Percentiles rank a stretch among this genome's conserved stretches.
These are phyloP conservation scores for Phoenix roebelenii DNA, from an alignment of 176 grass and related monocot genomes.

Conservation along the genomic window DNA sequence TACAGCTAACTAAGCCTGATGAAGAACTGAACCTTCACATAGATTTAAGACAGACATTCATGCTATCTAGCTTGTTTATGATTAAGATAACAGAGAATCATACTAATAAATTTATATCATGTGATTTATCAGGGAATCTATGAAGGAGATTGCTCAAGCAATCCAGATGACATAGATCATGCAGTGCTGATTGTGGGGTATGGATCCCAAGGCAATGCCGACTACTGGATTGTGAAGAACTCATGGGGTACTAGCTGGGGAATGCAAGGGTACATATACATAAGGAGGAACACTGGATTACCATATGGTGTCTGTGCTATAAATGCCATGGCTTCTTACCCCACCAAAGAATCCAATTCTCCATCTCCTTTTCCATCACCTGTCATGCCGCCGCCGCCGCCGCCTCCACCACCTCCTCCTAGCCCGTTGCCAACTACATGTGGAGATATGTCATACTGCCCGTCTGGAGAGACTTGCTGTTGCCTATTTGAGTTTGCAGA, in stretches of 20 bases:
- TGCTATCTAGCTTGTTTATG: too few species aligned
- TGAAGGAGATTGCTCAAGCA: slow-evolving; percentile 38
- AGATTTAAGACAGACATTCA: too few species aligned
- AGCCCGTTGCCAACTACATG: slow-evolving; percentile 24
- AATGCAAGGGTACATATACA: slow-evolving; percentile 40
- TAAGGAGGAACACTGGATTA: slow-evolving; percentile 26
- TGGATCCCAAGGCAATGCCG: slow-evolving; percentile 22
- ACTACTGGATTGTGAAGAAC: slow-evolving; percentile 50
- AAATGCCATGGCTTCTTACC: slow-evolving; percentile 41
- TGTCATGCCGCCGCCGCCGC: slow-evolving; percentile 9
- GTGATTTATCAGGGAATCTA: slow-evolving; percentile 32
- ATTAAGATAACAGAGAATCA: too few species aligned
- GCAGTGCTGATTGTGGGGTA: slow-evolving; percentile 45
- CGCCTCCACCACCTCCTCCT: slow-evolving; percentile 4
- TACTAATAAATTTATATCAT: slow-evolving; percentile 6
- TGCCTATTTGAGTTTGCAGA: slow-evolving; percentile 29
- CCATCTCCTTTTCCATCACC: slow-evolving; percentile 20
- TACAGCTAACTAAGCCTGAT: too few species aligned
- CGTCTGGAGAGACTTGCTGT: slow-evolving; percentile 37
- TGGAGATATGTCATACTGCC: slow-evolving; percentile 35
- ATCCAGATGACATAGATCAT: slow-evolving; percentile 42
- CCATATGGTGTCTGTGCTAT: slow-evolving; percentile 35
- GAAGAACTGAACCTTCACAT: too few species aligned
- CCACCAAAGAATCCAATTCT: slow-evolving; percentile 24
- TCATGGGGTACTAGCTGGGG: slow-evolving; percentile 45